These are phyloP conservation scores for Hymenoscyphus occultus DNA, from an alignment of 2,329 filamentous ascomycete species.

Conservation along the genomic window DNA sequence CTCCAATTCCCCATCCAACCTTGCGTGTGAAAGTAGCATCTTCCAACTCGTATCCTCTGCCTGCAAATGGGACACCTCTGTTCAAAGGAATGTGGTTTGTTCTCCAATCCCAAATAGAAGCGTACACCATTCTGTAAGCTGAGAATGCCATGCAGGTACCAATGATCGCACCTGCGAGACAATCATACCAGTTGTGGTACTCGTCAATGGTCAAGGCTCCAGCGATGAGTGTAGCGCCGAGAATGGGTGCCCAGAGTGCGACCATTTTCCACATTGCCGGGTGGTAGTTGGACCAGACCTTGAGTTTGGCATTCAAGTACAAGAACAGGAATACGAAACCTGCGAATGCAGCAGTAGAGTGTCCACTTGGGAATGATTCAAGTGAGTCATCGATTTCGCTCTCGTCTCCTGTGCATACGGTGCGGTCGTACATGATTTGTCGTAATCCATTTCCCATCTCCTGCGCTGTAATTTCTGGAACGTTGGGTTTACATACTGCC, in stretches of 20 bases:
- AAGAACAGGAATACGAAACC: constrained; percentile 69
- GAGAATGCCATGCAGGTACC: constrained; percentile 64
- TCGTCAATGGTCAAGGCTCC: constrained; percentile 70
- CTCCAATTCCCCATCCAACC: constrained; percentile 54
- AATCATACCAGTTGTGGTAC: constrained; percentile 74
- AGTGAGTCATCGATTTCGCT: constrained; percentile 65
- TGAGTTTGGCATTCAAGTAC: constrained; percentile 77
- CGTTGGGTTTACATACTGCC: constrained; percentile 62
- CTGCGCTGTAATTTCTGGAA: constrained; percentile 41
- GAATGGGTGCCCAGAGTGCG: constrained; percentile 60
- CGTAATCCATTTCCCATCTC: constrained; percentile 50
- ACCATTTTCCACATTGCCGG: constrained; percentile 72
- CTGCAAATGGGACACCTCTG: constrained; percentile 53
- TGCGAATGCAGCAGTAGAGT: constrained; percentile 70
- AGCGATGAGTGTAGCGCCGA: constrained; percentile 65
- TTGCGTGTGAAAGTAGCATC: constrained; percentile 56
- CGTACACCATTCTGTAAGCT: constrained; percentile 65
- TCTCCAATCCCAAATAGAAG: constrained; percentile 65
- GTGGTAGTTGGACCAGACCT: constrained; percentile 71
- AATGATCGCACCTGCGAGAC: constrained; percentile 63
- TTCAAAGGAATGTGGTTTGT: constrained; percentile 65
- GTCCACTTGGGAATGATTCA: constrained; percentile 70
- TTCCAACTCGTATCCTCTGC: constrained; percentile 47
- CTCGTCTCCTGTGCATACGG: constrained; percentile 65
- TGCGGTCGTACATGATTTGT: constrained; percentile 65